These are phyloP conservation scores for Fusarium cicatricum DNA, from an alignment of 2,329 filamentous ascomycete genomes.

Conservation along the genomic window DNA sequence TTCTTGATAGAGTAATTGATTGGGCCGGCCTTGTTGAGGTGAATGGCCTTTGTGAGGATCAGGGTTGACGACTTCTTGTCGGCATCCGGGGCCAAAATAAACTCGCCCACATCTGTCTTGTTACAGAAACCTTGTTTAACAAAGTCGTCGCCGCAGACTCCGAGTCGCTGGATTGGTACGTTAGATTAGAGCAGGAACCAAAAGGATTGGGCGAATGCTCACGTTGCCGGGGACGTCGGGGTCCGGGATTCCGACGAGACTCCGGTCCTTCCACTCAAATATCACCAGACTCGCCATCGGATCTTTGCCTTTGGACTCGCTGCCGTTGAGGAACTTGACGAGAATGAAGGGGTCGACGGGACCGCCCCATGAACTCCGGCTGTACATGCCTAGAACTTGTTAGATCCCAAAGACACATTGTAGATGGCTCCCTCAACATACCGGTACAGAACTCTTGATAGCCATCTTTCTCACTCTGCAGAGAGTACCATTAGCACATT, in stretches of 20 bases:
- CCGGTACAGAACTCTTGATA: constrained; percentile 82
- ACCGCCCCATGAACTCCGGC: constrained; percentile 86
- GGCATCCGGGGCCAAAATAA: constrained; percentile 81
- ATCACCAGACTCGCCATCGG: constrained; percentile 85
- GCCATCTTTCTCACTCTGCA: constrained; percentile 76
- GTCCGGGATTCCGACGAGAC: constrained; percentile 75
- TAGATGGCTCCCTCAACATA: constrained; percentile 42
- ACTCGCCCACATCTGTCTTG: constrained; percentile 80
- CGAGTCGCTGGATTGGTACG: constrained; percentile 46
- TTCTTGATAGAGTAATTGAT: constrained; percentile 87
- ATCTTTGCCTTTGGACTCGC: constrained; percentile 67
- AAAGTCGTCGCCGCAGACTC: constrained; percentile 78
- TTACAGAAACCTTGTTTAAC: constrained; percentile 78
- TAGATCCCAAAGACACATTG: constrained; percentile 1
- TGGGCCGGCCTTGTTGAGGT: constrained; percentile 76
- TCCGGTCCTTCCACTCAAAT: constrained; percentile 92
- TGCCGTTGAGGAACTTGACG: constrained; percentile 74
- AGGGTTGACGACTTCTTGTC: constrained; percentile 73
- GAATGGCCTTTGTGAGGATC: constrained; percentile 81
- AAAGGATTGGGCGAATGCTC: constrained; percentile 39
- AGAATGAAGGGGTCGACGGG: constrained; percentile 88
- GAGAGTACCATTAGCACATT: constrained; percentile 33
- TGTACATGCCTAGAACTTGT: constrained; percentile 80
- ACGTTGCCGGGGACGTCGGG: constrained; percentile 63
- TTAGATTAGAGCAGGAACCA: constrained; percentile 16